Evolutionary conservation across 176 grass and related monocot genomes (phyloP).

Genomic region (Rhynchospora tenuis): DNA sequence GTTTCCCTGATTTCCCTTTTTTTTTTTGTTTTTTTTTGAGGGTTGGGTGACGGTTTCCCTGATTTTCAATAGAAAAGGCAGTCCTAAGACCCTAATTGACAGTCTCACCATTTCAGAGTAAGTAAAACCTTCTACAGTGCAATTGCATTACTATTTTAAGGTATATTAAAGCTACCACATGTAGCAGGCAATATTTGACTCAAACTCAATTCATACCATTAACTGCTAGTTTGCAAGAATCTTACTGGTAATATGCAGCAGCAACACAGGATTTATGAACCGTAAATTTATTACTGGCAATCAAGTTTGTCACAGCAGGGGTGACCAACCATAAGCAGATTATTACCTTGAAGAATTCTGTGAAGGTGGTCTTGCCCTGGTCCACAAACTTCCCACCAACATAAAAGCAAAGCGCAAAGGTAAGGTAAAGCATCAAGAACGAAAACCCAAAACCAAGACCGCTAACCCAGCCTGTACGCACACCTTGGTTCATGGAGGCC

Average conservation of each 20-base stretch:
- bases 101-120: too few relatives aligned
- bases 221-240: not conserved
- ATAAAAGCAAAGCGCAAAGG: constrained; percentile 50
- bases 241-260: not conserved
- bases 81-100: too few relatives aligned
- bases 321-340: not conserved
- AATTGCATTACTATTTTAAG: too few relatives aligned
- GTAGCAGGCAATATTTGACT: too few relatives aligned
- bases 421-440: constrained; percentile 33
- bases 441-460: constrained; percentile 47
- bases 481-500: constrained; percentile 33
- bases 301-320: not conserved
- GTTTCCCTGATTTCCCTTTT: not conserved
- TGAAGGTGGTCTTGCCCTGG: constrained; percentile 38
- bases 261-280: not conserved
- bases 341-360: constrained; percentile 45
- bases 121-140: too few relatives aligned
- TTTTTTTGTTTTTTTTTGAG: too few relatives aligned
- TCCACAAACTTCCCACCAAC: constrained; percentile 34
- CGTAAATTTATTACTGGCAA: not conserved
- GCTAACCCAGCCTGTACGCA: constrained; percentile 40
- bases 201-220: not conserved
- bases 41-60: too few relatives aligned
- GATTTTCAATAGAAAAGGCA: not conserved
- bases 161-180: too few relatives aligned